phyloP scores from a whole-genome alignment of 225 moss, liverwort and hornwort genomes.

The Sphagnum contortum region DNA sequence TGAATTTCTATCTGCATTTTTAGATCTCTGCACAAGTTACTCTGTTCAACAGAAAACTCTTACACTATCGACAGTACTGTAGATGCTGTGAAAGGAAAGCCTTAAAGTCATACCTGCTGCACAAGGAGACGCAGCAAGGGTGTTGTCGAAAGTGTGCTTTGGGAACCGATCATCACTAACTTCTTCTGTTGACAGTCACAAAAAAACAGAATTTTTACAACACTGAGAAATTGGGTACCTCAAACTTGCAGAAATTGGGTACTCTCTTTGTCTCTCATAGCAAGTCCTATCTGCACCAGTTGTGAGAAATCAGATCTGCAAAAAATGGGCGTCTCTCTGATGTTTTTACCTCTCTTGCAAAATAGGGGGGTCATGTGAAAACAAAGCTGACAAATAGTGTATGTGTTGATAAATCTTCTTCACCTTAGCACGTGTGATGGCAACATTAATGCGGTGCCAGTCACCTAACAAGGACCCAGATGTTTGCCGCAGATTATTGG shows the following conservation, averaged over 20 bases:
- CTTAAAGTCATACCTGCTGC: constrained; percentile 17
- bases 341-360: too few relatives aligned
- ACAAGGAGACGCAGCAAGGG: constrained; percentile 35
- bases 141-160: constrained; percentile 29
- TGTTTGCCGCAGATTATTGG: constrained; percentile 18
- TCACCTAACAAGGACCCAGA: constrained; percentile 32
- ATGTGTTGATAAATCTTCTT: not conserved
- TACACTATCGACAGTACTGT: not conserved
- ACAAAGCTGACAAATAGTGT: not conserved
- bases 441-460: constrained; percentile 52
- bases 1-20: not conserved
- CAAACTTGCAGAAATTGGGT: too few relatives aligned
- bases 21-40: not conserved
- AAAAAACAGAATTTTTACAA: not conserved
- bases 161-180: constrained; percentile 40
- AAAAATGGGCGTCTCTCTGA: not conserved
- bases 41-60: not conserved
- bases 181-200: constrained; percentile 19
- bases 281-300: constrained; percentile 1
- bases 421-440: constrained; percentile 50
- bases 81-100: not conserved
- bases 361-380: too few relatives aligned
- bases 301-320: not conserved
- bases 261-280: not conserved
- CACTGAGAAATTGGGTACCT: not conserved